Base-by-base conservation (phyloP, 345 rosid genomes). In the Rhodomyrtus tomentosa region DNA sequence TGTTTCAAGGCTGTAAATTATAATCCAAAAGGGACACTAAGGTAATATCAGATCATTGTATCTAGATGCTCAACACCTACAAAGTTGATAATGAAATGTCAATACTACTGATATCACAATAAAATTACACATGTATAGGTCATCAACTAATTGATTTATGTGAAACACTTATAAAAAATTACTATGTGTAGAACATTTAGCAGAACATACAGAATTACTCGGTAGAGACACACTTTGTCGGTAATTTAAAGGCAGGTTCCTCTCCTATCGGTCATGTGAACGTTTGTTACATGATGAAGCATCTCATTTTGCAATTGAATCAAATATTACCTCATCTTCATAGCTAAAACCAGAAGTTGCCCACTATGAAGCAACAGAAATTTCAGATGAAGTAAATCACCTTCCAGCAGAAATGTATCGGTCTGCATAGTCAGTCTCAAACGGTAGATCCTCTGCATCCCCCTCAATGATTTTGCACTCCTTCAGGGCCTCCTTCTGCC, bases 331-430 rank as follows among this genome's bases (percentile, higher is more conserved):
- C 55, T 27, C 82, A 81, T 50, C 24, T 68, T 4, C 79, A 68
- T 21, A 68, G 25, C 25, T 62, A 62, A 10, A 62, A 62, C 22
- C 40, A 62, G 74, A 68, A 68, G 45, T 68, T 36, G 36, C 25
- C 45, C 79, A 68, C 32, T 68, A 68, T 36, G 79, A 68, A 50
- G 40, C 80, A 50, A 50, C 87, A 11, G 3, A 68, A 59, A 68
- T 25, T 2, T 36, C 18, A 82, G 55, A 20, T 22, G 21, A 50
- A 87, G 54, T 52, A 42, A 48, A 42, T 53, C 87, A 96, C 99
- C 99, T 97, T 84, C 99, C 99, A 59, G 99, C 99, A 45, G 99
- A 97, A 25, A 95, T 93, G 91, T 97, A 97, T 91, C 99, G 90
- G 86, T 97, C 99, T 0, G 99, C 99, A 68, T 95, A 94, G 88